Percentiles rank a stretch among this genome's conserved stretches.
Conservation (phyloP, 805 yeast genomes). For the Nakazawaea siamensis region DNA sequence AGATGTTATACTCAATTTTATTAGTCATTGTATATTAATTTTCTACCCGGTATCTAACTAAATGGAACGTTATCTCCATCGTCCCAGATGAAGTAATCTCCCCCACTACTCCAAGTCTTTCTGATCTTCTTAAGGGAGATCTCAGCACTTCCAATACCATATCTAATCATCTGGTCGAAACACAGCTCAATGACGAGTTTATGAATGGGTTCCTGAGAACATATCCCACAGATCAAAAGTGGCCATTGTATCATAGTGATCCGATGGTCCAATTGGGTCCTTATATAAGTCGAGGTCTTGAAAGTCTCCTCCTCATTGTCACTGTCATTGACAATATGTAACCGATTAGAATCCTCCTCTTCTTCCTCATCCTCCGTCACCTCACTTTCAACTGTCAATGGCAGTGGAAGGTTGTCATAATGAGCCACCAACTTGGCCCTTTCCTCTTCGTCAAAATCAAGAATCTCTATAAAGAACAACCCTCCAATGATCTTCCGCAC, state of each 20-base stretch:
- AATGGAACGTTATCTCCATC: conserved; percentile 28
- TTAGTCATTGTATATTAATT: conserved; percentile 20
- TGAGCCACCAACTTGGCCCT: conserved; percentile 20
- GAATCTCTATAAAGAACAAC: conserved; percentile 14
- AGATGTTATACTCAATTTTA: conserved; percentile 79
- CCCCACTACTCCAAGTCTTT: conserved; percentile 23
- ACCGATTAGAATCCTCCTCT: conserved; percentile 4
- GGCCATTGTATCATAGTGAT: conserved; percentile 31
- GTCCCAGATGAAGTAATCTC: conserved; percentile 19
- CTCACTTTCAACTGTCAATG: no score
- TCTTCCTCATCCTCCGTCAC: conserved; percentile 5
- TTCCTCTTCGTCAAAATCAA: conserved; percentile 4
- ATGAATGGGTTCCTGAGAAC: conserved; percentile 21
- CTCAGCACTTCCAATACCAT: conserved; percentile 29
- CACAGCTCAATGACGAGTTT: conserved; percentile 26
- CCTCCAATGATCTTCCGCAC: conserved; percentile 3
- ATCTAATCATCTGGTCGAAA: conserved; percentile 23
- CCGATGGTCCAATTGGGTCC: conserved; percentile 25
- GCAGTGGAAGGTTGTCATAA: conserved; percentile 19
- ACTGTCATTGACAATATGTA: conserved; percentile 2
- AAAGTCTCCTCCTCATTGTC: not conserved
- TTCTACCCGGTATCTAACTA: conserved; percentile 11
- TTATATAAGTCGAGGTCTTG: conserved; percentile 13
- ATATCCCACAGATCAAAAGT: conserved; percentile 24
- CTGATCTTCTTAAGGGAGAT: conserved; percentile 21